Base-by-base conservation (phyloP, 1,284 basidiomycete genomes). In the Moesziomyces globuligerus region DNA sequence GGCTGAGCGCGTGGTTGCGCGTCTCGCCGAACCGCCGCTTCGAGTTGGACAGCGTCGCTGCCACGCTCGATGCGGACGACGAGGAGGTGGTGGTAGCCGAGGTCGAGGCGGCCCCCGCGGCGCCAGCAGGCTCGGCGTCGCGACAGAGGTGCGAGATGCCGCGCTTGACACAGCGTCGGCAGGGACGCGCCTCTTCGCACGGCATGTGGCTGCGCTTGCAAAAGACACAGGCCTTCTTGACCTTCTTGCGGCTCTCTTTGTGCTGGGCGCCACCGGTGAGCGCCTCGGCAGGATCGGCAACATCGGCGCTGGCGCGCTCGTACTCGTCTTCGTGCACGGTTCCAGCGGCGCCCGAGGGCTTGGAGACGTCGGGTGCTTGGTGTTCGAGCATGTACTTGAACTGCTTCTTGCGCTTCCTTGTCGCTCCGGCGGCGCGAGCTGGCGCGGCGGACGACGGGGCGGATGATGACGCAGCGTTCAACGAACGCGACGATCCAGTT, bases 141-240 rank as follows among this genome's bases (percentile, higher is more conserved):
- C 57, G 48, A 42, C 71, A 73, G 5, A 69, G 56, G 29, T 70
- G 53, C 34, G 71, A 51, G 34, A 73, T 73, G 43, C 71, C 71
- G 8, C 71, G 60, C 29, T 70, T 73, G 43, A 70, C 52, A 32
- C 70, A 69, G 13, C 55, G 58, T 26, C 58, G 62, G 59, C 66
- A 67, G 1, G 64, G 64, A 23, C 64, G 36, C 1, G 64, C 64
- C 42, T 67, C 64, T 48, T 67, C 64, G 32, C 64, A 67, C 4
- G 58, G 65, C 69, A 73, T 73, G 52, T 73, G 71, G 40, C 66
- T 70, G 32, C 71, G 71, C 45, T 73, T 69, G 61, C 71, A 73
- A 37, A 66, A 73, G 32, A 73, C 34, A 38, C 71, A 73, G 15
- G 71, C 71, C 42, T 68, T 69, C 37, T 73, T 73, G 40, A 73